These are phyloP conservation scores for Candida michaelii DNA, from an alignment of 805 yeast genomes.

Conservation along the genomic window DNA sequence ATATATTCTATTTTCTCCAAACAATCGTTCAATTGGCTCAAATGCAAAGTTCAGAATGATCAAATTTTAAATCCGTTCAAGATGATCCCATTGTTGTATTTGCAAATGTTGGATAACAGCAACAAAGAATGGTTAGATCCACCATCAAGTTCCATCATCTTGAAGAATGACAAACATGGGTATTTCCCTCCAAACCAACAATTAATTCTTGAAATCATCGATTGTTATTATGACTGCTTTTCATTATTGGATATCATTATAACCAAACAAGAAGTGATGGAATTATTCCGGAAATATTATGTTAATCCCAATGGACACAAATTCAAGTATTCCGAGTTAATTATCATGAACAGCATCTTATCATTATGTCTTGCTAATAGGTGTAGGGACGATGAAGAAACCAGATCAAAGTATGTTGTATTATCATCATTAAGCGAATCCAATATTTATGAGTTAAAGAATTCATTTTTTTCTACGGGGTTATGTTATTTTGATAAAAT, in stretches of 20 bases:
- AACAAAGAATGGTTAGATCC: slow-evolving; percentile 14
- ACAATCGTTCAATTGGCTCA: slow-evolving; percentile 30
- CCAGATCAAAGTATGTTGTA: slow-evolving; percentile 13
- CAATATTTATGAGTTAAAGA: slow-evolving; percentile 17
- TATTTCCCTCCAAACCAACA: slow-evolving; percentile 14
- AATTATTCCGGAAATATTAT: slow-evolving; percentile 23
- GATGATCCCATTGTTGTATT: slow-evolving; percentile 25
- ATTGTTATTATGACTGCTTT: slow-evolving; percentile 18
- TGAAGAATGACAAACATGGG: slow-evolving; percentile 17
- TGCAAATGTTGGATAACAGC: slow-evolving; percentile 16
- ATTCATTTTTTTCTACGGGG: slow-evolving; percentile 26
- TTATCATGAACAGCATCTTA: slow-evolving; percentile 30
- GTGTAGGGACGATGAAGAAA: slow-evolving; percentile 11
- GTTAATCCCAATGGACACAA: neutral
- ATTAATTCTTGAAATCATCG: slow-evolving; percentile 27
- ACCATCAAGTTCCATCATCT: slow-evolving; percentile 13
- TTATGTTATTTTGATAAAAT: slow-evolving; percentile 53
- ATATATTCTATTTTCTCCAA: slow-evolving; percentile 30
- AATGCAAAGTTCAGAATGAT: slow-evolving; percentile 20
- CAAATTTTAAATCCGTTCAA: slow-evolving; percentile 24
- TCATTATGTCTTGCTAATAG: slow-evolving; percentile 23
- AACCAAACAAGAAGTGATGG: slow-evolving; percentile 13
- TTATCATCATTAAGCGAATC: slow-evolving; percentile 9
- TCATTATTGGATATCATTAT: slow-evolving; percentile 19
- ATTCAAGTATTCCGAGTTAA: slow-evolving; percentile 28